Evolutionary conservation across 768 basidiomycete genomes (phyloP).

Genomic region (Galerina marginata): DNA sequence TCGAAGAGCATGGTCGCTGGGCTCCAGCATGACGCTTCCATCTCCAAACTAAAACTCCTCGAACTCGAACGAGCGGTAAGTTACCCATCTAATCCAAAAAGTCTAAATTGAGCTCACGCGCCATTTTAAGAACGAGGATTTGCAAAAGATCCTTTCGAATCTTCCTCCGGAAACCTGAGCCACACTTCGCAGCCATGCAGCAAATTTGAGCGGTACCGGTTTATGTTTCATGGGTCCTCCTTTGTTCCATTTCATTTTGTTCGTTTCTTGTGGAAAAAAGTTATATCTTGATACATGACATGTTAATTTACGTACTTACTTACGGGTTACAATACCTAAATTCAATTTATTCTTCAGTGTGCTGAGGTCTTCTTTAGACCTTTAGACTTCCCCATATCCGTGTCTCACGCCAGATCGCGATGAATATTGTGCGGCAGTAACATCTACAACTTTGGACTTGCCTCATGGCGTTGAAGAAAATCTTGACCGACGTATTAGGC

Average conservation of each 20-base stretch:
- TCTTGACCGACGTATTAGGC: too few species aligned
- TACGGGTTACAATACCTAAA: background rate
- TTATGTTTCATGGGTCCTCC: background rate
- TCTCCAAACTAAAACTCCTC: constrained; percentile 64
- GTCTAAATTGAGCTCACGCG: background rate
- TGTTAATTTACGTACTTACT: constrained; percentile 3
- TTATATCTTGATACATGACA: background rate
- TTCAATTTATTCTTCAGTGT: background rate
- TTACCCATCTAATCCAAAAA: constrained; percentile 11
- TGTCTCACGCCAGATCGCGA: background rate
- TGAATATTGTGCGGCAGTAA: too few species aligned
- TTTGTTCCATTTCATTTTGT: background rate
- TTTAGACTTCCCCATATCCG: background rate
- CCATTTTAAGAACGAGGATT: constrained; percentile 34
- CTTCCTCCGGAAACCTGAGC: constrained; percentile 3
- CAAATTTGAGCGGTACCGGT: background rate
- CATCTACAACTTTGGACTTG: too few species aligned
- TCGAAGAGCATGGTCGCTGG: constrained; percentile 75
- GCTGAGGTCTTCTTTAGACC: background rate
- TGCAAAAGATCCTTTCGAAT: constrained; percentile 26
- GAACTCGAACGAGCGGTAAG: constrained; percentile 74
- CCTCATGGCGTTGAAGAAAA: too few species aligned
- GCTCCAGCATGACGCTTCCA: constrained; percentile 67
- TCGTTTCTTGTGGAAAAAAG: background rate
- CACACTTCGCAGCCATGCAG: background rate